phyloP scores from a whole-genome alignment of 768 basidiomycete genomes.

The Cystofilobasidium macerans region DNA sequence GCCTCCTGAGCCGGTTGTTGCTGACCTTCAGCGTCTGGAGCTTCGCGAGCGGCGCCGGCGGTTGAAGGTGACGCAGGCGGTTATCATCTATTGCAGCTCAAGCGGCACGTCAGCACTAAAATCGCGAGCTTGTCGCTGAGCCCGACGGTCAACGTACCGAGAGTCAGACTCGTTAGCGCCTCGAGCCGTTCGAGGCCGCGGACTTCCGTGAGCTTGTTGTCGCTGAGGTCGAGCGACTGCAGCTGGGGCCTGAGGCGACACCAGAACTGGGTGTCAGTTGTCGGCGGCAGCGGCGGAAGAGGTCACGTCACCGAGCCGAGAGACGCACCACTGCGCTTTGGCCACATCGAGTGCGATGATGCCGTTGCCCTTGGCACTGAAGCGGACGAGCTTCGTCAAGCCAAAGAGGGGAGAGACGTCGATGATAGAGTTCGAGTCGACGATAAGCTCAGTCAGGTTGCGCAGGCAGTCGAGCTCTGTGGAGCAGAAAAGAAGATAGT shows the following conservation, averaged over 20 bases:
- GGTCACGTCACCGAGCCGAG: neutral
- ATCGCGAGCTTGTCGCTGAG: too few species aligned
- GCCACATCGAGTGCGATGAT: conserved; percentile 54
- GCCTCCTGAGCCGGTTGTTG: conserved; percentile 59
- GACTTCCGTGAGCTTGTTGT: conserved; percentile 56
- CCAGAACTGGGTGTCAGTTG: too few species aligned
- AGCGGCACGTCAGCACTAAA: too few species aligned
- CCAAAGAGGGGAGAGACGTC: conserved; percentile 63
- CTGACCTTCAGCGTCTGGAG: conserved; percentile 76
- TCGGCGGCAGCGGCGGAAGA: neutral
- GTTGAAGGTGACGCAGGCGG: conserved; percentile 46
- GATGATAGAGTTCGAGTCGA: conserved; percentile 72
- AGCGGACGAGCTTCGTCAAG: conserved; percentile 69
- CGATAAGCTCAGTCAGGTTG: conserved; percentile 76
- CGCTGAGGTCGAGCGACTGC: conserved; percentile 71
- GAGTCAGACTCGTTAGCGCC: conserved; percentile 57
- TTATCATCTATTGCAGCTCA: conserved; percentile 87
- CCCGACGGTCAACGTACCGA: too few species aligned
- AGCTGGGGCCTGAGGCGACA: conserved; percentile 42
- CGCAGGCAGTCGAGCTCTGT: conserved; percentile 72
- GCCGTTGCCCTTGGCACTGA: conserved; percentile 67
- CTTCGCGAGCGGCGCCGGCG: conserved; percentile 45
- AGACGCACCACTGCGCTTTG: conserved; percentile 56
- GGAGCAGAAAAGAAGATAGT: conserved; percentile 6
- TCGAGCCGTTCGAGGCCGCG: conserved; percentile 46